Evolutionary conservation across 2,329 filamentous ascomycete genomes (phyloP).

Genomic region (Trichoderma citrinoviride): DNA sequence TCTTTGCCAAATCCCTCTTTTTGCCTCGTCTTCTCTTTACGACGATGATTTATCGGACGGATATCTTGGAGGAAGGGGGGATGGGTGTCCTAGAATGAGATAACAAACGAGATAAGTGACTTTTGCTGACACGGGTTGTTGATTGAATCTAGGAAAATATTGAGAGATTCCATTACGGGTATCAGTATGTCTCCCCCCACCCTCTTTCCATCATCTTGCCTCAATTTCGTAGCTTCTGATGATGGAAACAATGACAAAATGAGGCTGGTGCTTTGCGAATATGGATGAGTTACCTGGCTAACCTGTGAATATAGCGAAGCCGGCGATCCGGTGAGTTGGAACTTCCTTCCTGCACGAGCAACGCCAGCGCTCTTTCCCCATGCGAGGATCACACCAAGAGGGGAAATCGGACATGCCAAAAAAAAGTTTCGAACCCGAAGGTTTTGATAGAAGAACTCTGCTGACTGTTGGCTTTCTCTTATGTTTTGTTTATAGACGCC

Average conservation of each 20-base stretch:
- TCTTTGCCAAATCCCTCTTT: too few relatives aligned
- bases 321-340: constrained; percentile 49
- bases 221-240: background rate
- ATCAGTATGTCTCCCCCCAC: constrained; percentile 47
- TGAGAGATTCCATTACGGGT: constrained; percentile 47
- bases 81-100: background rate
- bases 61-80: too few relatives aligned
- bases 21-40: too few relatives aligned
- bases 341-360: background rate
- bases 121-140: background rate
- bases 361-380: background rate
- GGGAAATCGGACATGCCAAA: too few relatives aligned
- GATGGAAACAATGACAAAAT: too few relatives aligned
- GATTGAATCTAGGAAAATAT: constrained; percentile 43
- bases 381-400: background rate
- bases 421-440: too few relatives aligned
- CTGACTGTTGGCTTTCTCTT: constrained; percentile 13
- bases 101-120: background rate
- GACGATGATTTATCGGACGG: too few relatives aligned
- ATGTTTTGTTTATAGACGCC: constrained; percentile 47
- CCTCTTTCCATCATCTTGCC: background rate
- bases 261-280: background rate
- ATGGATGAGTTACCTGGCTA: background rate
- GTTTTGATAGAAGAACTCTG: background rate
- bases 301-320: constrained; percentile 44